A percentile compares a stretch with the other conserved stretches of the same genome.
These are phyloP conservation scores for Punctularia strigosozonata DNA, from an alignment of 768 basidiomycete genomes.

Conservation along the genomic window DNA sequence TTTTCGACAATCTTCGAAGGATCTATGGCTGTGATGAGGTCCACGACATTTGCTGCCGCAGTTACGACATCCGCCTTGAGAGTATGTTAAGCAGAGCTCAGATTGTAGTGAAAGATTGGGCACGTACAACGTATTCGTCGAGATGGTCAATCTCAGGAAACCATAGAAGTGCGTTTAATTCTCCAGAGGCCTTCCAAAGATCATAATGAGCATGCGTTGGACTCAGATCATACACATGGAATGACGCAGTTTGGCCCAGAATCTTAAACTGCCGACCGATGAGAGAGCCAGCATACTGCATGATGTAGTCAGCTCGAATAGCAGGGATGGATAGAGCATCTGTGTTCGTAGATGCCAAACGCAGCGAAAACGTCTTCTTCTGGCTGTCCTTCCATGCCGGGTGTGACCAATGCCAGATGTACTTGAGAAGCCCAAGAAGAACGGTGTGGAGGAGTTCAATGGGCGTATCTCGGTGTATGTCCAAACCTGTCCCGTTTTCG, in stretches of 20 bases:
- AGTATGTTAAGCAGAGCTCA: not conserved
- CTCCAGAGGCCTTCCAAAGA: conserved; percentile 20
- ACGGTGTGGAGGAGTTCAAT: conserved; percentile 12
- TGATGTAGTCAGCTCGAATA: conserved; percentile 17
- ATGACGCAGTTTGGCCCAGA: conserved; percentile 8
- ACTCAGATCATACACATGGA: conserved; percentile 13
- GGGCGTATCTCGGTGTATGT: conserved; percentile 5
- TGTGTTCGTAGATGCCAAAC: conserved; percentile 14
- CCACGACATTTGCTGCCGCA: conserved; percentile 10
- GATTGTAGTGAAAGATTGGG: not conserved
- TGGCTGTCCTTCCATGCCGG: conserved; percentile 14
- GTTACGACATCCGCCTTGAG: conserved; percentile 7
- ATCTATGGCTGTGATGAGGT: conserved; percentile 15
- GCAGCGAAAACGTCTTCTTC: conserved; percentile 13
- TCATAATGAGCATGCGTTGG: conserved; percentile 10
- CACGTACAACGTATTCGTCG: conserved; percentile 16
- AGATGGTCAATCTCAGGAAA: conserved; percentile 17
- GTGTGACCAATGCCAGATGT: conserved; percentile 19
- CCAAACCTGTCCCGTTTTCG: not conserved
- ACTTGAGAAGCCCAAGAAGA: conserved; percentile 17
- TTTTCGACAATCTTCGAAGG: conserved; percentile 15
- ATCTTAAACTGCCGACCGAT: conserved; percentile 17
- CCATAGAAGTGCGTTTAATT: conserved; percentile 20
- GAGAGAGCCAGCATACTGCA: conserved; percentile 16
- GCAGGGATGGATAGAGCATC: conserved; percentile 17